Base-by-base conservation (phyloP, 2,329 filamentous ascomycete species). In the Fusarium abutilonis region DNA sequence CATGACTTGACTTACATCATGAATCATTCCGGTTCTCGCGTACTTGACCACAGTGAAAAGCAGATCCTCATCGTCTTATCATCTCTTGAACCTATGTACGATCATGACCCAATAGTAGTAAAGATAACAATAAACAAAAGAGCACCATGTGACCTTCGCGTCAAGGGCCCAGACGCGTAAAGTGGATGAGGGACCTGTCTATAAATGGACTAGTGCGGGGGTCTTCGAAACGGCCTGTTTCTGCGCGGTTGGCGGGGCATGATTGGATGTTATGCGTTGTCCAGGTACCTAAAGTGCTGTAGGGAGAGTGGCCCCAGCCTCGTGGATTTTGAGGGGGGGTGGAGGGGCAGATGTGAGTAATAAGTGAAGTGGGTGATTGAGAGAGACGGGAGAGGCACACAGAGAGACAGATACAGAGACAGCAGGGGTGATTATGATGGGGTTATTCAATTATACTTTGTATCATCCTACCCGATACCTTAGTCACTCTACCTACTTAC, bases 161-260 rank as follows among this genome's bases (percentile, higher is more conserved):
- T 63, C 64, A 56, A 67, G 64, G 28, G n/a, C 41, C 45, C n/a
- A 39, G 56, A 60, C 68, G 68, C 64, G 68, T 69, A 69, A 63
- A 70, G 68, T 69, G 60, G 59, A 23, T 46, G 17, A 29, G 32
- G 28, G 15, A 35, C 26, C 23, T n/a, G 13, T 9, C 51, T 40
- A 2, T 34, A 56, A 52, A 4, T 0, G 40, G 66, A 17, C 51
- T 70, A 70, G 62, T 47, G 66, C 53, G 41, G 56, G 56, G 66
- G 60, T 65, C 56, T 53, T 36, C 43, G 45, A 62, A 69, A 66
- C 63, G 53, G 68, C 46, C 66, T 45, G 42, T 43, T 52, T 65
- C 49, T 61, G 57, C 47, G 54, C 39, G 44, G 63, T 60, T 69
- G 62, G 62, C 57, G 52, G 42, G 52, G 51, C 38, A 36, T 64